A percentile compares a stretch with the other conserved stretches of the same genome.
Evolutionary conservation across 495 filamentous ascomycete genomes (phyloP).

Genomic region (Rhypophila decipiens): DNA sequence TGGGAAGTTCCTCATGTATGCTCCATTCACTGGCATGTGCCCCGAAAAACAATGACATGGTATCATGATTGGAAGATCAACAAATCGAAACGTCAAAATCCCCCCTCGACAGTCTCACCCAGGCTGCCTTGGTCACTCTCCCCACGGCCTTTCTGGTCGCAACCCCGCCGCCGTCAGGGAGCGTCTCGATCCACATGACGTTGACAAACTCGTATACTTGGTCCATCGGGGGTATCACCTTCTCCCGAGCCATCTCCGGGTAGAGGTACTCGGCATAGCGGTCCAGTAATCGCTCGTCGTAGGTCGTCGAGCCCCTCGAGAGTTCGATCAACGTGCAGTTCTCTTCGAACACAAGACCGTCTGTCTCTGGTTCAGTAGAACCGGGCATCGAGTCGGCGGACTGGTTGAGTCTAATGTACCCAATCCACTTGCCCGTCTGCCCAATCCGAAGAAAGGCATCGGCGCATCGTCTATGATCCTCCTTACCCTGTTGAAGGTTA

Average conservation of each 20-base stretch:
- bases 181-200: slow-evolving; percentile 17
- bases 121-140: slow-evolving; percentile 10
- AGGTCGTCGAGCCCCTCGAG: slow-evolving; percentile 6
- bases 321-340: slow-evolving; percentile 12
- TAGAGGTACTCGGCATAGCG: slow-evolving; percentile 13
- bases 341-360: neutral
- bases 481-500: neutral
- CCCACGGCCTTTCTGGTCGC: slow-evolving; percentile 18
- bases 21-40: too few species aligned
- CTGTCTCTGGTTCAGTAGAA: too few species aligned
- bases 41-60: too few species aligned
- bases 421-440: neutral
- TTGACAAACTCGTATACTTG: slow-evolving; percentile 18
- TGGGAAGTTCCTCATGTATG: too few species aligned
- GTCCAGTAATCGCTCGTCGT: neutral
- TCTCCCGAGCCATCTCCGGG: slow-evolving; percentile 11
- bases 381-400: neutral
- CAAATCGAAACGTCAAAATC: slow-evolving; percentile 10
- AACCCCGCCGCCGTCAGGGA: slow-evolving; percentile 3
- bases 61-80: too few species aligned
- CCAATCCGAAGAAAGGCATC: neutral
- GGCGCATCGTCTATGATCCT: neutral
- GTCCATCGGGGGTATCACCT: slow-evolving; percentile 1
- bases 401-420: slow-evolving; percentile 10
- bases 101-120: slow-evolving; percentile 9